Evolutionary conservation across 306 rosid species (phyloP), one percentile per base, ranked within the genome.

Genomic region (Leucaena leucocephala): DNA sequence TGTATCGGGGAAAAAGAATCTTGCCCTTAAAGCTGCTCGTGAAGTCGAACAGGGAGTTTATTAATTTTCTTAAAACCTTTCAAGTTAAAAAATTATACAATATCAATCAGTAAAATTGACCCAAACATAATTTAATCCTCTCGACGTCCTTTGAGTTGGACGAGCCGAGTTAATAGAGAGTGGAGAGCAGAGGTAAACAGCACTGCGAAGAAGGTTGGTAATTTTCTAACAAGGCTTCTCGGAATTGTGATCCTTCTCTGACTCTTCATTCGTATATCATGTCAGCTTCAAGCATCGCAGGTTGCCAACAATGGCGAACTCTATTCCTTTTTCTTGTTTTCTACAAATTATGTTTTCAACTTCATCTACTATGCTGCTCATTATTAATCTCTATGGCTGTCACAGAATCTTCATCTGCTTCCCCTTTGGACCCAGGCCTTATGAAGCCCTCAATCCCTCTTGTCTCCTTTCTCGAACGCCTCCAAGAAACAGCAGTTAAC

Each of bases 401-500:
- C 45, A 46, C 85, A 44, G 77, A 64, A 19, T 40, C 82, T 14
- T 4, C 81, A 2, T 5, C 54, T 11, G 4, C 34, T 1, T 62
- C 39, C 67, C 17, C 81, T 35, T 1, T 64, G 21, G 54, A 78
- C 64, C n/a, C 58, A 36, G 77, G 73, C 49, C 81, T 64, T 1
- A 78, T 89, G 0, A 67, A 77, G 8, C 85, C 90, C 6, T 88
- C 97, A 4, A 82, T 68, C 61, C 88, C 89, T 42, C 85, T 95
- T 17, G 83, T 95, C 52, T 43, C 82, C 39, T 90, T 95, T 48
- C 90, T 95, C 38, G 81, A 95, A 73, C 83, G 66, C 0, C 72
- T 95, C 33, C 98, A 93, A 33, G 50, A 87, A 75, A 76, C 87
- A 1, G 96, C 98, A 0, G 81, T 85, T 50, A 4, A 48, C 6